Evolutionary conservation across 805 yeast genomes (phyloP).

Genomic region (Priceomyces fermenticarens): DNA sequence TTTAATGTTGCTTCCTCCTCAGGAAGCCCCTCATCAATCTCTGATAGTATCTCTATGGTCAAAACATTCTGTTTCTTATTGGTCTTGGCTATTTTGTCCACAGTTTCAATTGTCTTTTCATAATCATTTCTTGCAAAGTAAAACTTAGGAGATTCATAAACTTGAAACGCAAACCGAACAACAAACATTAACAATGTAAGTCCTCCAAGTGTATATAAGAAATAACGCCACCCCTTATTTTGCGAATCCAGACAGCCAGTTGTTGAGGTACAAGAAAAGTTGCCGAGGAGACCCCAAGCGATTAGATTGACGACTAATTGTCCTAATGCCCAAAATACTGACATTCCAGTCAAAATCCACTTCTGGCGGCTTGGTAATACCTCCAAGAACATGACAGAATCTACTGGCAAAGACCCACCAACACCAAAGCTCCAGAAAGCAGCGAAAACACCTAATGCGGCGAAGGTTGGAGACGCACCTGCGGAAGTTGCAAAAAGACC

Average conservation of each 20-base stretch:
- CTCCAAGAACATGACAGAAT: constrained; percentile 28
- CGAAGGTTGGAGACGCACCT: constrained; percentile 29
- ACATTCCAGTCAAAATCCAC: constrained; percentile 33
- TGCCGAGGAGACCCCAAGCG: constrained; percentile 56
- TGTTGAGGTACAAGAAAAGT: constrained; percentile 39
- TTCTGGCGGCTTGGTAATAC: constrained; percentile 23
- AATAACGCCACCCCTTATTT: constrained; percentile 66
- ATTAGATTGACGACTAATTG: constrained; percentile 51
- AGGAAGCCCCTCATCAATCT: constrained; percentile 34
- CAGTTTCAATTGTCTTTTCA: constrained; percentile 42
- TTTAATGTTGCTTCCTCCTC: constrained; percentile 9
- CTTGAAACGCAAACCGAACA: constrained; percentile 33
- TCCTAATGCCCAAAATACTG: constrained; percentile 64
- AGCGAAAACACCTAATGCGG: constrained; percentile 23
- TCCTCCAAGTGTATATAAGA: constrained; percentile 51
- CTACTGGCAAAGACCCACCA: constrained; percentile 32
- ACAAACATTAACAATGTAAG: constrained; percentile 40
- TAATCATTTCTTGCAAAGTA: constrained; percentile 52
- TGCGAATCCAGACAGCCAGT: constrained; percentile 7
- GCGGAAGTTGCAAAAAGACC: constrained; percentile 25
- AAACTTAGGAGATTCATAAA: constrained; percentile 57
- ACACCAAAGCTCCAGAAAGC: constrained; percentile 29
- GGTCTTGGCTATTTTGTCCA: constrained; percentile 45
- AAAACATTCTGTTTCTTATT: constrained; percentile 39
- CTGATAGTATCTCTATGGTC: constrained; percentile 45